Evolutionary conservation across 2,329 filamentous ascomycete genomes (phyloP).

Genomic region (Cytospora piceae): DNA sequence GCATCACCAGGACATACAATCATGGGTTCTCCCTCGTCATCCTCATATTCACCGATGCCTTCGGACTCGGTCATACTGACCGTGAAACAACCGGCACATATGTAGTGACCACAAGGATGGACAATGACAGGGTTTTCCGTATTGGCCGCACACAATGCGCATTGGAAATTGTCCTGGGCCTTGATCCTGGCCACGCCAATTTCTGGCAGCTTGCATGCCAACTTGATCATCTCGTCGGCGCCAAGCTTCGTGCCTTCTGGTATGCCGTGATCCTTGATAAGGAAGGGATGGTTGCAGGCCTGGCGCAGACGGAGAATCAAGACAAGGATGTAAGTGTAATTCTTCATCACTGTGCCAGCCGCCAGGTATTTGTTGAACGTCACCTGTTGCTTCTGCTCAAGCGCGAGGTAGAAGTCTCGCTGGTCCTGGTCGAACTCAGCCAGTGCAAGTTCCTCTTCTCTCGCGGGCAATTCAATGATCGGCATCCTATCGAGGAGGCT

Average conservation of each 20-base stretch:
- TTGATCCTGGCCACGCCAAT: slow-evolving; percentile 29
- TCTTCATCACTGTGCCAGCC: slow-evolving; percentile 39
- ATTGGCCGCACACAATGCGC: background rate
- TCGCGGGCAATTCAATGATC: slow-evolving; percentile 67
- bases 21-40: background rate
- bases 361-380: slow-evolving; percentile 37
- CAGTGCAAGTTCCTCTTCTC: slow-evolving; percentile 61
- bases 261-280: slow-evolving; percentile 45
- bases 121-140: slow-evolving; percentile 35
- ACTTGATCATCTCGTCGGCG: slow-evolving; percentile 36
- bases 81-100: slow-evolving; percentile 38
- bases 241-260: slow-evolving; percentile 37
- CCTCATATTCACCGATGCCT: background rate
- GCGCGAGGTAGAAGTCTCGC: slow-evolving; percentile 55
- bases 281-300: slow-evolving; percentile 76
- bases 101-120: slow-evolving; percentile 38
- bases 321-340: slow-evolving; percentile 78
- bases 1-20: slow-evolving; percentile 4
- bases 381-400: slow-evolving; percentile 34
- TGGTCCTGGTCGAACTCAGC: slow-evolving; percentile 69
- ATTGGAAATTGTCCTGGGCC: slow-evolving; percentile 1
- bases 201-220: slow-evolving; percentile 33
- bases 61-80: slow-evolving; percentile 29
- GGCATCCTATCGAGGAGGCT: slow-evolving; percentile 76
- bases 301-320: slow-evolving; percentile 75